Percentiles rank a stretch among this genome's conserved stretches.
Conservation (phyloP, 2,329 filamentous ascomycete genomes). For the Xylaria multiplex region DNA sequence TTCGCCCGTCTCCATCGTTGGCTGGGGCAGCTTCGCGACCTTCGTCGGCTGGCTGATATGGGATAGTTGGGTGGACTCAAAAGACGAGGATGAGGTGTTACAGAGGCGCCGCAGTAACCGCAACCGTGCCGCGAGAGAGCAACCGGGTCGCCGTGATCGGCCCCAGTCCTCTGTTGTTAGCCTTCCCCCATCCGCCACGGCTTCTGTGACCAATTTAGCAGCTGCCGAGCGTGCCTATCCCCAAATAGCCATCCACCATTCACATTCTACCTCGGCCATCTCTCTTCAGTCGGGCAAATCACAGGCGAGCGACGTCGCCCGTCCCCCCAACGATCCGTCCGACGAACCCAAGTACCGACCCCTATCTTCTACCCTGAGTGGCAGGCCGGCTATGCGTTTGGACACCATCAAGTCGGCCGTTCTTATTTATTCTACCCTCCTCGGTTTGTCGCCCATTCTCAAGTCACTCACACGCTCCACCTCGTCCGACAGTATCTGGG, state of each 20-base stretch:
- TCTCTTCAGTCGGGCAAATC: slow-evolving; percentile 62
- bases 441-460: slow-evolving; percentile 92
- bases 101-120: slow-evolving; percentile 52
- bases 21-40: slow-evolving; percentile 83
- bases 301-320: slow-evolving; percentile 46
- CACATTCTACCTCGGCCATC: slow-evolving; percentile 64
- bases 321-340: slow-evolving; percentile 47
- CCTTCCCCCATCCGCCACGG: slow-evolving; percentile 51
- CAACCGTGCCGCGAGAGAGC: slow-evolving; percentile 50
- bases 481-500: slow-evolving; percentile 95
- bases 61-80: slow-evolving; percentile 87
- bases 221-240: slow-evolving; percentile 43
- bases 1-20: slow-evolving; percentile 89
- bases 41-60: slow-evolving; percentile 89
- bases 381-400: slow-evolving; percentile 64
- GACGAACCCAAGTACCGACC: slow-evolving; percentile 50
- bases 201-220: slow-evolving; percentile 59
- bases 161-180: slow-evolving; percentile 44
- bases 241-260: slow-evolving; percentile 53
- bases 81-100: slow-evolving; percentile 55
- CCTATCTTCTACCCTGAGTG: slow-evolving; percentile 50
- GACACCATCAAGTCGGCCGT: slow-evolving; percentile 91
- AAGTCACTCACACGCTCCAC: slow-evolving; percentile 96
- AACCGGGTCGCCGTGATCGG: slow-evolving; percentile 40
- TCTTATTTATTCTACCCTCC: slow-evolving; percentile 90